Percentiles rank a stretch among this genome's conserved stretches.
Conservation (phyloP, 345 rosid species). For the Atalantia buxifolia region DNA sequence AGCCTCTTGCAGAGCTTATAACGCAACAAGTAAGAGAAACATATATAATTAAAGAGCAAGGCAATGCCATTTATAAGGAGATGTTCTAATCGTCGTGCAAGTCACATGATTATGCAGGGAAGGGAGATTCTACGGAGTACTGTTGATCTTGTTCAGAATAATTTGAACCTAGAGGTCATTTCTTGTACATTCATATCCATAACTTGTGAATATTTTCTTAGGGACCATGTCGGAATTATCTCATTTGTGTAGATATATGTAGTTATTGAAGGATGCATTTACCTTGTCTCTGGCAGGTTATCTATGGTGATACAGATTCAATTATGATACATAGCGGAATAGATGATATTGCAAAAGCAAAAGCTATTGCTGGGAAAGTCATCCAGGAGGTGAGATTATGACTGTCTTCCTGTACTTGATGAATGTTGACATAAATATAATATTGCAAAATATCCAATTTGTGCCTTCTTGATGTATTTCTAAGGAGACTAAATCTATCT, state of each 20-base stretch:
- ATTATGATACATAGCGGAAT: slow-evolving; percentile 96
- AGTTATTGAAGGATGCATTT: slow-evolving; percentile 18
- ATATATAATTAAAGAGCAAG: neutral
- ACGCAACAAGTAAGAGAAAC: slow-evolving; percentile 68
- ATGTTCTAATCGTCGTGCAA: slow-evolving; percentile 12
- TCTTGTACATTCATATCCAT: slow-evolving; percentile 20
- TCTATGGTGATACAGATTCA: slow-evolving; percentile 98
- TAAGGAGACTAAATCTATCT: neutral
- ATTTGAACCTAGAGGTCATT: slow-evolving; percentile 80
- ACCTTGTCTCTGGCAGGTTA: slow-evolving; percentile 58
- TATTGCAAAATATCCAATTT: neutral
- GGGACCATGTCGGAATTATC: slow-evolving; percentile 15
- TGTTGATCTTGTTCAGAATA: slow-evolving; percentile 92
- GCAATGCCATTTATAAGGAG: neutral
- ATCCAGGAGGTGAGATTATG: slow-evolving; percentile 74
- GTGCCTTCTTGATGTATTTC: neutral
- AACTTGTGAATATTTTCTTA: slow-evolving; percentile 10
- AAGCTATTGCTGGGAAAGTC: slow-evolving; percentile 76
- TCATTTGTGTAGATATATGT: slow-evolving; percentile 9
- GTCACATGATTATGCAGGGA: slow-evolving; percentile 54
- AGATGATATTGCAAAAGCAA: slow-evolving; percentile 78
- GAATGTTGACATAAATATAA: neutral
- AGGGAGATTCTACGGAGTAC: slow-evolving; percentile 96
- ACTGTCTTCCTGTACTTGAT: neutral
- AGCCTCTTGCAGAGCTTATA: slow-evolving; percentile 95